Percentiles rank a stretch among this genome's conserved stretches.
Evolutionary conservation across 2,329 filamentous ascomycete genomes (phyloP).

Genomic region (Pestalotiopsis sp.): DNA sequence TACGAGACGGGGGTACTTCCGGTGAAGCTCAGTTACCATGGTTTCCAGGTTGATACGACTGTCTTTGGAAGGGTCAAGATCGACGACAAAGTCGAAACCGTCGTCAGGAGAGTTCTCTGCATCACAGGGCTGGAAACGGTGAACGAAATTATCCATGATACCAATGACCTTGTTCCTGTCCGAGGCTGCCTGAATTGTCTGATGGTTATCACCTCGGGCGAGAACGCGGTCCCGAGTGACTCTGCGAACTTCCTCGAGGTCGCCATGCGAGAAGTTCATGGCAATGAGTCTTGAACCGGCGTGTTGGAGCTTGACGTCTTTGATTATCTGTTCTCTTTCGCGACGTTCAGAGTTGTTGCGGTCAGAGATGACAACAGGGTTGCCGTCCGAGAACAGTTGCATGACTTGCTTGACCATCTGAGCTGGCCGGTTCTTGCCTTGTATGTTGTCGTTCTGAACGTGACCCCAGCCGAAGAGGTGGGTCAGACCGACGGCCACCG

Average conservation of each 20-base stretch:
- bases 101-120: conserved; percentile 71
- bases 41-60: conserved; percentile 87
- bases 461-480: conserved; percentile 91
- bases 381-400: conserved; percentile 58
- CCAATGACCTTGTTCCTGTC: conserved; percentile 73
- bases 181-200: conserved; percentile 89
- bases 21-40: conserved; percentile 71
- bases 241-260: conserved; percentile 72
- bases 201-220: conserved; percentile 90
- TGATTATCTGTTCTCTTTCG: conserved; percentile 85
- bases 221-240: conserved; percentile 81
- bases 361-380: conserved; percentile 83
- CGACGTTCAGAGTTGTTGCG: conserved; percentile 90
- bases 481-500: conserved; percentile 77
- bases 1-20: conserved; percentile 78
- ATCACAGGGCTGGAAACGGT: conserved; percentile 80
- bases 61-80: conserved; percentile 76
- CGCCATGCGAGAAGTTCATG: conserved; percentile 83
- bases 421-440: conserved; percentile 74
- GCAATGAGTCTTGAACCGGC: conserved; percentile 75
- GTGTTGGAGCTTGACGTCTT: conserved; percentile 69
- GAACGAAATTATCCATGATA: conserved; percentile 95
- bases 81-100: conserved; percentile 81
- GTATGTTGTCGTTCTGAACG: conserved; percentile 95
- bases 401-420: conserved; percentile 75